Conservation (phyloP, 139 green algal species). For the Auxenochlorella protothecoides region DNA sequence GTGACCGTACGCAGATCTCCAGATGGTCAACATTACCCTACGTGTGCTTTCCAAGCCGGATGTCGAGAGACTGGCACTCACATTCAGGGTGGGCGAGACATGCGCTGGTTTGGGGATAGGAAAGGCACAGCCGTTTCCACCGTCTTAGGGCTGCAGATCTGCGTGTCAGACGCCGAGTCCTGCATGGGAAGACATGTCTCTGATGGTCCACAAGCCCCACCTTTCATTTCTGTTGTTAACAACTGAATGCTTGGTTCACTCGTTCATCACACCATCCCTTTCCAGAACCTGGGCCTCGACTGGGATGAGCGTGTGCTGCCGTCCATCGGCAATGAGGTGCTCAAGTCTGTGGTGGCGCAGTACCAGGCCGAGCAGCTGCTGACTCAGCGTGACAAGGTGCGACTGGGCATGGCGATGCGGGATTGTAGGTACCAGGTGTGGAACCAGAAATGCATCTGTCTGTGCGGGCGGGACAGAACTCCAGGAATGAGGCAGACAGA, state of each 20-base stretch:
- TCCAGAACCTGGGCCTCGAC: slow-evolving; percentile 83
- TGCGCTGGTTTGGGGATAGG: too few relatives aligned
- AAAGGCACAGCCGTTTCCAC: too few relatives aligned
- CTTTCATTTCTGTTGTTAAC: not conserved
- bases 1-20: slow-evolving; percentile 64
- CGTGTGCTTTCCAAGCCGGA: slow-evolving; percentile 89
- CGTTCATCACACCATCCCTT: slow-evolving; percentile 47
- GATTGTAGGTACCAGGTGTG: too few relatives aligned
- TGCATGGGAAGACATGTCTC: too few relatives aligned
- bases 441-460: too few relatives aligned
- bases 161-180: too few relatives aligned
- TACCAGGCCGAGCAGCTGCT: slow-evolving; percentile 99
- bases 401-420: not conserved
- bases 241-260: not conserved
- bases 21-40: slow-evolving; percentile 99
- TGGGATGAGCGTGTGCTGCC: slow-evolving; percentile 98
- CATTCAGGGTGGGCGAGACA: slow-evolving; percentile 61
- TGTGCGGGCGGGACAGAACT: too few relatives aligned
- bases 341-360: slow-evolving; percentile 96
- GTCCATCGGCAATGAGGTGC: slow-evolving; percentile 97
- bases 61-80: slow-evolving; percentile 60
- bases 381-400: slow-evolving; percentile 90
- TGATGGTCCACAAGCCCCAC: too few relatives aligned
- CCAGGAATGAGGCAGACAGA: too few relatives aligned
- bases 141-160: too few relatives aligned